Evolutionary conservation across 306 rosid species (phyloP).

Genomic region (Rosa rugosa): DNA sequence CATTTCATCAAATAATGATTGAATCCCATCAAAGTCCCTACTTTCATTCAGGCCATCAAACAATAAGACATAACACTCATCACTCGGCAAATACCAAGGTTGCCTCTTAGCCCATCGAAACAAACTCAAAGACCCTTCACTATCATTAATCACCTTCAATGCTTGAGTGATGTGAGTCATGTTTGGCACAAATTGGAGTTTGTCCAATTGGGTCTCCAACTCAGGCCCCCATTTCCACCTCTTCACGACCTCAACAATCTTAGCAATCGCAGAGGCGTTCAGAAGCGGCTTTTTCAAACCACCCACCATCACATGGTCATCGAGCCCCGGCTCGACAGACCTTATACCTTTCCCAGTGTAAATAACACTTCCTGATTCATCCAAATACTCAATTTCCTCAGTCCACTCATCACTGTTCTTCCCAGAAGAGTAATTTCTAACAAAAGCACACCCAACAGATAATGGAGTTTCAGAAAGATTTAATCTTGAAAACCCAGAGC

Average conservation of each 20-base stretch:
- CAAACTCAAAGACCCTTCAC: slow-evolving; percentile 70
- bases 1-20: slow-evolving; percentile 80
- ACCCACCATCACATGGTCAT: slow-evolving; percentile 93
- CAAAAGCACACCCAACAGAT: slow-evolving; percentile 14
- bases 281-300: slow-evolving; percentile 67
- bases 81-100: slow-evolving; percentile 71
- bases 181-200: slow-evolving; percentile 78
- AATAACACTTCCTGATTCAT: slow-evolving; percentile 80
- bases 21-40: slow-evolving; percentile 77
- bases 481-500: slow-evolving; percentile 22
- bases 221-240: slow-evolving; percentile 99
- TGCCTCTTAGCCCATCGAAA: slow-evolving; percentile 93
- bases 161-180: slow-evolving; percentile 73
- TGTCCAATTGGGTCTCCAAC: slow-evolving; percentile 86
- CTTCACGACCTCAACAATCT: slow-evolving; percentile 78
- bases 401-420: slow-evolving; percentile 52
- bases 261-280: slow-evolving; percentile 79
- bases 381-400: slow-evolving; percentile 86
- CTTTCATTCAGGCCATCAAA: slow-evolving; percentile 71
- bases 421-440: slow-evolving; percentile 49
- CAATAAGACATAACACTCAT: slow-evolving; percentile 65
- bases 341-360: slow-evolving; percentile 78
- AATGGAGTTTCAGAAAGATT: slow-evolving; percentile 15
- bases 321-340: slow-evolving; percentile 79
- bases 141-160: slow-evolving; percentile 58